These are phyloP conservation scores for Phyllachora maydis DNA, from an alignment of 2,329 filamentous ascomycete species.

Conservation along the genomic window DNA sequence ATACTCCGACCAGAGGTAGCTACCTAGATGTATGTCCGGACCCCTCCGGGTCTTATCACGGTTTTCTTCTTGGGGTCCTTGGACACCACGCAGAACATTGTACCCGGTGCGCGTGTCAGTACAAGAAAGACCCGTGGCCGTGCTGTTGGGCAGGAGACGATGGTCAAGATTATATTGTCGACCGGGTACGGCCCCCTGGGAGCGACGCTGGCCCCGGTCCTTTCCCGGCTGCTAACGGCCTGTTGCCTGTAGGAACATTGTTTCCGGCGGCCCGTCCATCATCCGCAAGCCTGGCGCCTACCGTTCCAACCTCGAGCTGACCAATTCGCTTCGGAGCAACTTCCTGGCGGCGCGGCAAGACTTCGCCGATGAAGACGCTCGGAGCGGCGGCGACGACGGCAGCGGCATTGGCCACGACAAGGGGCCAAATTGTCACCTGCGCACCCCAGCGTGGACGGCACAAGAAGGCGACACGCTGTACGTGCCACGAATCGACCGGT, in stretches of 20 bases:
- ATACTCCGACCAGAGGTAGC: no score
- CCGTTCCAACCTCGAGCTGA: conserved; percentile 85
- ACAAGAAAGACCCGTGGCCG: no score
- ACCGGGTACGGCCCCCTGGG: conserved; percentile 80
- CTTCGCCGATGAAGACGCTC: conserved; percentile 15
- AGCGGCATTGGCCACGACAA: conserved; percentile 13
- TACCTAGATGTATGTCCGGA: no score
- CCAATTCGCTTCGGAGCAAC: conserved; percentile 70
- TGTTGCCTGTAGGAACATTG: conserved; percentile 54
- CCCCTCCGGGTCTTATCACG: no score
- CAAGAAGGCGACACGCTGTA: conserved; percentile 40
- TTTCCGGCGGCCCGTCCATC: conserved; percentile 65
- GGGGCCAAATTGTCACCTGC: conserved; percentile 9
- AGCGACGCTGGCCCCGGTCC: no score
- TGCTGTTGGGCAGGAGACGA: conserved; percentile 16
- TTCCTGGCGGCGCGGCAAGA: conserved; percentile 55
- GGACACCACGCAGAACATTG: no score
- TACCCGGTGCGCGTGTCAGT: no score
- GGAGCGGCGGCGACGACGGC: conserved; percentile 8
- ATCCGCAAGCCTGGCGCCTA: conserved; percentile 58
- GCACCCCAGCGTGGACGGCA: conserved; percentile 48
- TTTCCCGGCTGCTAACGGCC: conserved; percentile 7
- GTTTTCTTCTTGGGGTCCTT: no score
- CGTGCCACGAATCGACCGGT: conserved; percentile 60
- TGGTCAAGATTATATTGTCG: conserved; percentile 67